Percentiles rank a stretch among this genome's conserved stretches.
phyloP scores from a whole-genome alignment of 2,329 filamentous ascomycete genomes.

The Myotisia sp. region DNA sequence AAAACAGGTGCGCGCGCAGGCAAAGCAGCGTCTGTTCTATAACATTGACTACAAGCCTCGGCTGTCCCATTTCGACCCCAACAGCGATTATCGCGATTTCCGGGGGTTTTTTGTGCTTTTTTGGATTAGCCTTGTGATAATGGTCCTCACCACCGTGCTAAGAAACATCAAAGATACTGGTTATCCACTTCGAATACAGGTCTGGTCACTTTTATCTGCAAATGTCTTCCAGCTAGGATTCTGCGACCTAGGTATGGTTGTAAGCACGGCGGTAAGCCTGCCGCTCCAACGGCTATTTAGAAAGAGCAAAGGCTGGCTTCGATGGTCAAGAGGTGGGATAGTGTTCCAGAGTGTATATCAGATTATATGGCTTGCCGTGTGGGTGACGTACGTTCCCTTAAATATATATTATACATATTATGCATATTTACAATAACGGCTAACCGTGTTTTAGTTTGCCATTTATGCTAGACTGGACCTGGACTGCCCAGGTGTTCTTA shows the following conservation, averaged over 20 bases:
- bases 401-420: background rate
- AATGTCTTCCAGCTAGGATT: slow-evolving; percentile 79
- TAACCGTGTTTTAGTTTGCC: slow-evolving; percentile 44
- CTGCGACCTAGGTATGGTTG: slow-evolving; percentile 75
- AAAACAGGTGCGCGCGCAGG: slow-evolving; percentile 67
- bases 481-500: slow-evolving; percentile 94
- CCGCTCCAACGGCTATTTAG: slow-evolving; percentile 59
- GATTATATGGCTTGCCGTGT: slow-evolving; percentile 60
- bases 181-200: slow-evolving; percentile 66
- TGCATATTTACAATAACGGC: background rate
- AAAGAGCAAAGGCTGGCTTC: slow-evolving; percentile 41
- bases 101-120: slow-evolving; percentile 96
- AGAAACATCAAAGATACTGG: slow-evolving; percentile 91
- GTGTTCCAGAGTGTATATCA: slow-evolving; percentile 73
- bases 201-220: slow-evolving; percentile 75
- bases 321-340: slow-evolving; percentile 68
- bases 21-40: slow-evolving; percentile 74
- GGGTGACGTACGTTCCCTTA: slow-evolving; percentile 48
- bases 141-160: slow-evolving; percentile 88
- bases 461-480: slow-evolving; percentile 78
- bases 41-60: slow-evolving; percentile 82
- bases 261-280: slow-evolving; percentile 54
- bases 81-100: slow-evolving; percentile 85
- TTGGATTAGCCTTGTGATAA: slow-evolving; percentile 92
- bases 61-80: slow-evolving; percentile 88